A percentile compares a stretch with the other conserved stretches of the same genome.
Evolutionary conservation across 2,329 filamentous ascomycete genomes (phyloP).

Genomic region (Phaeosphaeria sp.): DNA sequence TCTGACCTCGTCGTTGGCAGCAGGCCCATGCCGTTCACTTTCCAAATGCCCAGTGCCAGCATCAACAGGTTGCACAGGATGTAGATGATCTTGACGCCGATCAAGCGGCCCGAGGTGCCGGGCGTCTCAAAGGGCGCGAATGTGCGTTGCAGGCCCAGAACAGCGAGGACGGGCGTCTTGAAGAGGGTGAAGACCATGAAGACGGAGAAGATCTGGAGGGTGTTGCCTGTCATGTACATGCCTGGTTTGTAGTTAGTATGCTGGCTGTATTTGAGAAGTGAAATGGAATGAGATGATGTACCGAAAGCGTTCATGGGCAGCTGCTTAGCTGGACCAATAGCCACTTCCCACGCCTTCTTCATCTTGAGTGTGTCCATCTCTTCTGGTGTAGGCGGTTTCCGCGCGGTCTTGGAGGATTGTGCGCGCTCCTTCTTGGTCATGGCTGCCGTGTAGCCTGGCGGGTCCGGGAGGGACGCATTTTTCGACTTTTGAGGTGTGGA

Average conservation of each 20-base stretch:
- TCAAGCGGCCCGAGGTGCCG: constrained; percentile 73
- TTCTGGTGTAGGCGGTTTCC: constrained; percentile 74
- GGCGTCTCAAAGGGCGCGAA: constrained; percentile 91
- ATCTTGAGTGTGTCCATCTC: constrained; percentile 96
- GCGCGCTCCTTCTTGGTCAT: constrained; percentile 50
- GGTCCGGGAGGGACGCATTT: constrained; percentile 75
- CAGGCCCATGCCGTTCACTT: constrained; percentile 94
- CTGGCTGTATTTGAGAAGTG: background rate
- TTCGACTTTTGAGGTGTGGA: constrained; percentile 73
- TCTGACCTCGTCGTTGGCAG: constrained; percentile 96
- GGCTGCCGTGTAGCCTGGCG: constrained; percentile 76
- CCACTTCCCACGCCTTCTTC: constrained; percentile 99
- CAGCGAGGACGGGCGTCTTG: constrained; percentile 89
- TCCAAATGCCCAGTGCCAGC: constrained; percentile 88
- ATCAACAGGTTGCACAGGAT: constrained; percentile 85
- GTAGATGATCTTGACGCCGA: constrained; percentile 87
- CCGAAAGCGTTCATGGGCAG: constrained; percentile 98
- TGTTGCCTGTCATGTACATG: constrained; percentile 99
- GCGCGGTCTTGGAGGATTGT: constrained; percentile 52
- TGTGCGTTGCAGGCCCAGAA: constrained; percentile 82
- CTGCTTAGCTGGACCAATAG: constrained; percentile 89
- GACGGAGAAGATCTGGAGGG: constrained; percentile 97
- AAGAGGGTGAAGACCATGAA: constrained; percentile 99
- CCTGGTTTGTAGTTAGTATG: constrained; percentile 28
- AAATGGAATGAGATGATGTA: constrained; percentile 16